Conservation (phyloP, 192 early-diverging fungal genomes). For the Coemansia sp. region DNA sequence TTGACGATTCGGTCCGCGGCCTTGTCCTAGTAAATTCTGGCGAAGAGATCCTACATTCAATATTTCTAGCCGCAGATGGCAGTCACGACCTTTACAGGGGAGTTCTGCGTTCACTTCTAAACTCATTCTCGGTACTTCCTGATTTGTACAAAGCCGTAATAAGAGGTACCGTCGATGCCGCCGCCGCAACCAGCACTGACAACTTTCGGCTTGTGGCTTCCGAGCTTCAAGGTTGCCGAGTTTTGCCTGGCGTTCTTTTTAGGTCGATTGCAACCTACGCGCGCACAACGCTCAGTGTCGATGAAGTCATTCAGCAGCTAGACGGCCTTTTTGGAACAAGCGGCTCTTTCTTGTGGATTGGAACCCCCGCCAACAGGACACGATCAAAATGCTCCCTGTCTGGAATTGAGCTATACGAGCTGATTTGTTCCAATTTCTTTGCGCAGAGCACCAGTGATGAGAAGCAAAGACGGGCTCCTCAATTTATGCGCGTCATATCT, state of each 20-base stretch:
- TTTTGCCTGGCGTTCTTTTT: slow-evolving; percentile 41
- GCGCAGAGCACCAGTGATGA: not conserved
- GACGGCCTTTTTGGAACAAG: slow-evolving; percentile 22
- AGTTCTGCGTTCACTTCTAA: slow-evolving; percentile 11
- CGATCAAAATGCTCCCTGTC: slow-evolving; percentile 28
- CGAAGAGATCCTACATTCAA: slow-evolving; percentile 6
- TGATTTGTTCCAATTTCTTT: slow-evolving; percentile 15
- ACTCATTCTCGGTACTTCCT: slow-evolving; percentile 21
- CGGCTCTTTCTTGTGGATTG: slow-evolving; percentile 37
- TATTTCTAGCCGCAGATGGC: slow-evolving; percentile 4
- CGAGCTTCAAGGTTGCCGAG: slow-evolving; percentile 19
- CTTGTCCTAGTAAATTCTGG: slow-evolving; percentile 33
- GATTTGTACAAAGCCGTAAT: slow-evolving; percentile 41
- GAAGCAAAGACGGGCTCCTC: slow-evolving; percentile 8
- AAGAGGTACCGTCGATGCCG: slow-evolving; percentile 18
- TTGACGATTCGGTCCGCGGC: slow-evolving; percentile 32
- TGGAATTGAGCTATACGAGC: slow-evolving; percentile 24
- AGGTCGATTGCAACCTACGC: slow-evolving; percentile 13
- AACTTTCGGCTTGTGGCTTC: slow-evolving; percentile 11
- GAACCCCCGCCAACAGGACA: not conserved
- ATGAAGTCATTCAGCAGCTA: slow-evolving; percentile 15
- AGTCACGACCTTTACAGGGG: slow-evolving; percentile 6
- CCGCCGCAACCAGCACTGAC: not conserved
- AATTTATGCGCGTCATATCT: slow-evolving; percentile 24
- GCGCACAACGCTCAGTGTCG: not conserved